phyloP scores from a whole-genome alignment of 352 stramenopile species.

The Phytophthora meadii region DNA sequence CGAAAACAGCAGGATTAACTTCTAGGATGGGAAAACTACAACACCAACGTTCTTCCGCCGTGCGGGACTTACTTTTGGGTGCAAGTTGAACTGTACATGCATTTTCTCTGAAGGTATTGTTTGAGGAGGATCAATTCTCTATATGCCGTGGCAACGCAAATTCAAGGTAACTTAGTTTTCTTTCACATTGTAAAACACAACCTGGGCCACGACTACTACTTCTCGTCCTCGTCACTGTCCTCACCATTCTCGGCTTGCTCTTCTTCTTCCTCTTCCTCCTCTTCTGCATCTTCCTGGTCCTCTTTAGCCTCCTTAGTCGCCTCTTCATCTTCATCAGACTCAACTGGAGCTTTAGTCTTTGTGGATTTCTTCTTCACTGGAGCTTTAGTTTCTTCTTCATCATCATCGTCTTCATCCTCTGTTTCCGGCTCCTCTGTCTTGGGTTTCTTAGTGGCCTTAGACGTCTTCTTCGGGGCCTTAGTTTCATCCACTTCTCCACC shows the following conservation, averaged over 20 bases:
- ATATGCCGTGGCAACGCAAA: background rate
- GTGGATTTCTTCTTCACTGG: slow-evolving; percentile 2
- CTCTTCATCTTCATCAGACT: slow-evolving; percentile 9
- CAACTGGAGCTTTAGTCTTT: slow-evolving; percentile 8
- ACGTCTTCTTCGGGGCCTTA: background rate
- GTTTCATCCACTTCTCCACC: background rate
- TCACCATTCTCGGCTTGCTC: slow-evolving; percentile 17
- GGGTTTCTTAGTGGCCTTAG: slow-evolving; percentile 4
- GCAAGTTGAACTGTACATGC: background rate
- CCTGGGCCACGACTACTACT: background rate
- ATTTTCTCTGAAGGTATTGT: background rate
- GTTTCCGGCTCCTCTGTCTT: background rate
- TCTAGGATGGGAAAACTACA: slow-evolving; percentile 18
- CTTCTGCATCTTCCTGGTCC: slow-evolving; percentile 15
- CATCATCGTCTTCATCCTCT: background rate
- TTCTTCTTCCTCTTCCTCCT: slow-evolving; percentile 24
- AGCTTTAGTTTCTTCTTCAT: background rate
- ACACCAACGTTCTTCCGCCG: background rate
- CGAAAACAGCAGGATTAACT: slow-evolving; percentile 30
- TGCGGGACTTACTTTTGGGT: background rate
- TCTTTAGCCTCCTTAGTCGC: slow-evolving; percentile 5
- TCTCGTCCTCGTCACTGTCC: slow-evolving; percentile 12
- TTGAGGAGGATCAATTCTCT: background rate
- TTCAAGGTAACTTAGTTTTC: slow-evolving; percentile 20
- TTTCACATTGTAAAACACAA: slow-evolving; percentile 23